A percentile compares a stretch with the other conserved stretches of the same genome.
These are phyloP conservation scores for Brassica nigra DNA, from an alignment of 345 rosid genomes.

Conservation along the genomic window DNA sequence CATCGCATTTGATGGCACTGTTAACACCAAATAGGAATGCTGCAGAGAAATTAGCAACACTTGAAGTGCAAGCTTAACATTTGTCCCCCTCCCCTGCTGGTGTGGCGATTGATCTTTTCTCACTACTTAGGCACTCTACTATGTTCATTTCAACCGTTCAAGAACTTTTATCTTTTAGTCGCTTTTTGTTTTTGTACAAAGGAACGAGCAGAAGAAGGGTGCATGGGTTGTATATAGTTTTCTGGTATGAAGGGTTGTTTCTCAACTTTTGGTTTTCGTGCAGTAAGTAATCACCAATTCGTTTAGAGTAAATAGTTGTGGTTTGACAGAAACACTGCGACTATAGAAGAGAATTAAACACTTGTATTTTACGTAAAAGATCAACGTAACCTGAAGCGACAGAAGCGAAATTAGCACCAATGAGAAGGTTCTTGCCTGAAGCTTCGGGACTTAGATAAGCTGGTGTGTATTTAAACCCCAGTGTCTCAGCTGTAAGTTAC, in stretches of 20 bases:
- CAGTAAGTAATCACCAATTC: constrained; percentile 3
- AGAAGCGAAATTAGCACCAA: constrained; percentile 92
- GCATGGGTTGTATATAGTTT: constrained; percentile 9
- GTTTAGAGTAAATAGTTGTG: too few species aligned
- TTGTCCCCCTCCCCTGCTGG: neutral
- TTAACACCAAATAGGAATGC: constrained; percentile 17
- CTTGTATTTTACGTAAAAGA: too few species aligned
- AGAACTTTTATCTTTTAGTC: neutral
- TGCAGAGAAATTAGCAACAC: constrained; percentile 13
- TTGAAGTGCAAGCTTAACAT: constrained; percentile 8
- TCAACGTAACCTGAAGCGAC: constrained; percentile 94
- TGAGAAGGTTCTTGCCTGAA: constrained; percentile 85
- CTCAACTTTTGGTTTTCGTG: constrained; percentile 20
- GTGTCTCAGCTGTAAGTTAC: constrained; percentile 65
- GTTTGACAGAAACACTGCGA: too few species aligned
- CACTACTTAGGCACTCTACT: neutral
- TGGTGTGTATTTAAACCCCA: constrained; percentile 78
- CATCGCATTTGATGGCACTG: neutral
- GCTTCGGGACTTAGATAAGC: constrained; percentile 90
- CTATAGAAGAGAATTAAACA: too few species aligned
- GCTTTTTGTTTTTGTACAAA: constrained; percentile 11
- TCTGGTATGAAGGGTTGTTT: constrained; percentile 5
- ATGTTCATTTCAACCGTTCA: constrained; percentile 1
- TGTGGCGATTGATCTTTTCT: neutral
- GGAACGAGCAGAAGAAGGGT: constrained; percentile 1